Base-by-base conservation (phyloP, 768 basidiomycete genomes). In the Coprinellus micaceus region DNA sequence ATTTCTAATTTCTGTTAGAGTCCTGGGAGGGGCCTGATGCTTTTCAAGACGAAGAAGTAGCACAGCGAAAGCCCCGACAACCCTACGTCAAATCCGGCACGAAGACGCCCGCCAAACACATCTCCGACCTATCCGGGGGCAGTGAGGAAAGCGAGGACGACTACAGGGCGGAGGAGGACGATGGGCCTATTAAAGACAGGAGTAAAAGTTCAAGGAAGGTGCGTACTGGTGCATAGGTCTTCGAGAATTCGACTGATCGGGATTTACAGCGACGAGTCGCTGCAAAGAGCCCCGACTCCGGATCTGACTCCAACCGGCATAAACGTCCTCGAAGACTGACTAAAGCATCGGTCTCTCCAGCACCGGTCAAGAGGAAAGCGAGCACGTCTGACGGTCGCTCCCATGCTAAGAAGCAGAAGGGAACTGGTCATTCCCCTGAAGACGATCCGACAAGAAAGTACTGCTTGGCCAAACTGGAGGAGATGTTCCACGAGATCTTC, bases 361-460 rank as follows among this genome's bases (percentile, higher is more conserved):
- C 69, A 17, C 64, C 71, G 21, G 66, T 79, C 21, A 88, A 88
- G 68, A 82, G 89, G 61, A 87, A 85, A 65, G 76, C 71, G 11
- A 69, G 71, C n/a, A 62, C 66, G 2, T 66, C 72, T 10, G 56
- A 58, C 12, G 45, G 54, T 2, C 67, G 69, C 7, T 43, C 66
- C 13, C 64, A 66, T 21, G 59, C 63, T 6, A 64, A 64, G 30
- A 56, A 58, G 25, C 54, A 59, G 37, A 63, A 50, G 46, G 39
- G 53, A 5, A 67, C 68, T 37, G 71, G 73, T 12, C 26, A 70
- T 21, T 62, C 64, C n/a, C 70, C 76, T 0, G 68, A 73, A 5
- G 86, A 86, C n/a, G 91, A 94, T 63, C 83, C 88, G 9, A 78
- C 82, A 0, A 79, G 91, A 59, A 91, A 85, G 66, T 93, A 91